These are phyloP conservation scores for Ophiostoma ulmi DNA, from an alignment of 2,329 filamentous ascomycete species.

Conservation along the genomic window DNA sequence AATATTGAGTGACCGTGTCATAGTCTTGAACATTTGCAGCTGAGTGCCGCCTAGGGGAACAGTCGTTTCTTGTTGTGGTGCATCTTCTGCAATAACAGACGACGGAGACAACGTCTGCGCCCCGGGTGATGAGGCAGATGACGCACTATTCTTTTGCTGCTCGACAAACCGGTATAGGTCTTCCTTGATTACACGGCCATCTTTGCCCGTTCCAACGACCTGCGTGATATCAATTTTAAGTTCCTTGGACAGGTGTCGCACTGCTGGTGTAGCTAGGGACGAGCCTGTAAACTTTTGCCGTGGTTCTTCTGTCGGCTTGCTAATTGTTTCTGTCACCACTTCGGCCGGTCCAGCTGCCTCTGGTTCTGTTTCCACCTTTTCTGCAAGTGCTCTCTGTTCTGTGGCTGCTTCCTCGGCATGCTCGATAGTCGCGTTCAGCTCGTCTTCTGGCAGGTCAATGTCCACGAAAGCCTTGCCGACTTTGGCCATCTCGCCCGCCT, in stretches of 20 bases:
- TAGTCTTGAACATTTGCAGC: conserved; percentile 92
- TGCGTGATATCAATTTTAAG: conserved; percentile 71
- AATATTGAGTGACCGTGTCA: conserved; percentile 86
- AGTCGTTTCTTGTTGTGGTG: conserved; percentile 61
- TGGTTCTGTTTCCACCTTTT: neutral
- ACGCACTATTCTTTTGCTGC: conserved; percentile 38
- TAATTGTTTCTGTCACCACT: neutral
- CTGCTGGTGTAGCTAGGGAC: conserved; percentile 79
- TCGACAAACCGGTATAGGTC: conserved; percentile 73
- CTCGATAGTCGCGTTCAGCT: conserved; percentile 35
- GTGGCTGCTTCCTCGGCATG: conserved; percentile 19
- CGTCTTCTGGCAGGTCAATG: conserved; percentile 82
- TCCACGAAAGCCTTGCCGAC: conserved; percentile 93
- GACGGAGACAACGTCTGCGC: neutral
- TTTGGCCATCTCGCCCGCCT: conserved; percentile 91
- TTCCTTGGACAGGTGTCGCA: conserved; percentile 80
- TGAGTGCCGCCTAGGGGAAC: conserved; percentile 73
- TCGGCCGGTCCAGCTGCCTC: conserved; percentile 29
- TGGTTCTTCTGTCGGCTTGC: conserved; percentile 1
- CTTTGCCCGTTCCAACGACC: conserved; percentile 78
- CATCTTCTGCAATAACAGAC: conserved; percentile 28
- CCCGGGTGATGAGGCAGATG: conserved; percentile 26
- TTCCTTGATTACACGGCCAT: conserved; percentile 87
- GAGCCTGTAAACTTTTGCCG: conserved; percentile 59
- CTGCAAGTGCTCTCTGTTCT: conserved; percentile 15